These are phyloP conservation scores for Anisodus acutangulus DNA, from an alignment of 257 asterid species.

Conservation along the genomic window DNA sequence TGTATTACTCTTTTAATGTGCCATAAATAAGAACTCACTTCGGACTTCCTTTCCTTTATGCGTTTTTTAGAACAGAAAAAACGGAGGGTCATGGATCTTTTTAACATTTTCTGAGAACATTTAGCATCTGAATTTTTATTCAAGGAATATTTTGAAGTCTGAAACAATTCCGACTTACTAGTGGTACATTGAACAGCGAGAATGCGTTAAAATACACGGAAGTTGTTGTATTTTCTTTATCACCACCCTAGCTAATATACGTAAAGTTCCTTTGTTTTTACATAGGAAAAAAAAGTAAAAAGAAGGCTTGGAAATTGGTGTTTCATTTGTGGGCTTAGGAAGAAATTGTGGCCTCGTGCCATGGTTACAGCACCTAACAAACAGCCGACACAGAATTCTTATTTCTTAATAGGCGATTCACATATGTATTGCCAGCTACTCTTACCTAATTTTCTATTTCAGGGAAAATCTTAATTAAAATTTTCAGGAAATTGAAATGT, in stretches of 20 bases:
- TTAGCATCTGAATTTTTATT: neutral
- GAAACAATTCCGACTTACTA: neutral
- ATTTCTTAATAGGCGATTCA: neutral
- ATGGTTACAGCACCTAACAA: neutral
- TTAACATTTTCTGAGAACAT: neutral
- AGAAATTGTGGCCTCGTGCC: neutral
- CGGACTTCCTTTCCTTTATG: neutral
- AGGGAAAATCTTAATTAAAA: neutral
- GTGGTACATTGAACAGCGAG: neutral
- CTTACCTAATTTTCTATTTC: neutral
- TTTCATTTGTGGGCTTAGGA: neutral
- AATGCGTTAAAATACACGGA: neutral
- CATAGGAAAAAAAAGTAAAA: neutral
- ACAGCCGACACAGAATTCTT: neutral
- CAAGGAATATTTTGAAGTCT: neutral
- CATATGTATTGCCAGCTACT: neutral
- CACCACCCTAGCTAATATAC: neutral
- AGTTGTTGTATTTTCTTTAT: neutral
- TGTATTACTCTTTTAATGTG: slow-evolving; percentile 4
- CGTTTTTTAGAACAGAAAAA: neutral
- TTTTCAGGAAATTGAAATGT: neutral
- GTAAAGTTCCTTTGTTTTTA: neutral
- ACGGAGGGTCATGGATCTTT: neutral
- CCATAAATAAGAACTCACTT: slow-evolving; percentile 1
- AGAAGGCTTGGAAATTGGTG: neutral